A percentile compares a stretch with the other conserved stretches of the same genome.
These are phyloP conservation scores for Tetrahymena elliotti DNA, from an alignment of 73 alveolate genomes.

Conservation along the genomic window DNA sequence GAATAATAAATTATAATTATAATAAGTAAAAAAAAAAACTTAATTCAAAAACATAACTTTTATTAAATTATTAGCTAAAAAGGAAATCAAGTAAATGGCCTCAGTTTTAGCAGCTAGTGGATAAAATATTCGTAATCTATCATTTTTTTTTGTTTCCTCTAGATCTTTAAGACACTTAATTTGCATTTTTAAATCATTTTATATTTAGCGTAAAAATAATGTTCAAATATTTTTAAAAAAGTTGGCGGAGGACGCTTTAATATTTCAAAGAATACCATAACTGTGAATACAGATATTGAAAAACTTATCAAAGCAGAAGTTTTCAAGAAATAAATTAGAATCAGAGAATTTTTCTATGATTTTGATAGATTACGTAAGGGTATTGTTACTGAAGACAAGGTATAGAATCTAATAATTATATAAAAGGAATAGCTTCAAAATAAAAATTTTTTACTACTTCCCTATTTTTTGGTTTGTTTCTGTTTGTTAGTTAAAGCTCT, in stretches of 20 bases:
- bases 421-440: neutral
- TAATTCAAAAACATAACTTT: neutral
- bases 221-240: neutral
- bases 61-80: neutral
- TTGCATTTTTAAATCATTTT: neutral
- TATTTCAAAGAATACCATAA: neutral
- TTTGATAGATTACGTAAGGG: constrained; percentile 93
- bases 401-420: neutral
- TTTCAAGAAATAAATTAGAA: constrained; percentile 67
- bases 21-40: neutral
- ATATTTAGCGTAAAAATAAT: neutral
- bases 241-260: neutral
- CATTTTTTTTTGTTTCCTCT: neutral
- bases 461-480: neutral
- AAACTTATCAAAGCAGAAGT: constrained; percentile 55
- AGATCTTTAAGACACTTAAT: neutral
- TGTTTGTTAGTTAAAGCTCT: neutral
- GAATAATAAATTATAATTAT: neutral
- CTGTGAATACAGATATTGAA: constrained; percentile 31
- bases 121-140: neutral
- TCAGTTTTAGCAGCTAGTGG: neutral
- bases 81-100: neutral
- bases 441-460: neutral
- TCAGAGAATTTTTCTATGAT: constrained; percentile 77
- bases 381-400: constrained; percentile 69